phyloP scores from a whole-genome alignment of 164 flowering plant species.

The Vitis amurensis region DNA sequence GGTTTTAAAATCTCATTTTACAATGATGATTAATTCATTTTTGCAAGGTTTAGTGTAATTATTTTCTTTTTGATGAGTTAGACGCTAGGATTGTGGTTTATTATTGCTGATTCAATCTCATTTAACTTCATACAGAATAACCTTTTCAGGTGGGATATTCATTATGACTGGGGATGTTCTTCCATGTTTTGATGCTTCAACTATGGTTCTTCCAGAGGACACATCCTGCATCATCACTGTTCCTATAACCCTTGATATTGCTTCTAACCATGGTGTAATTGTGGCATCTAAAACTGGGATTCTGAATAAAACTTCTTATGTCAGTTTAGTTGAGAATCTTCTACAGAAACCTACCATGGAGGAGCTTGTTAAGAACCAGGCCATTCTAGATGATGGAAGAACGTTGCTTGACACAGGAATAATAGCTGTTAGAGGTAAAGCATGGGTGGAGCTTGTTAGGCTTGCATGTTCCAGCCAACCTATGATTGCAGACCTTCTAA shows the following conservation, averaged over 20 bases:
- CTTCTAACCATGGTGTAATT: slow-evolving; percentile 96
- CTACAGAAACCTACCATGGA: slow-evolving; percentile 81
- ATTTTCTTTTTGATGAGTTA: background rate
- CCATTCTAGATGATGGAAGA: slow-evolving; percentile 90
- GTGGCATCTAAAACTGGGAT: slow-evolving; percentile 67
- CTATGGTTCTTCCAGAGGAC: slow-evolving; percentile 79
- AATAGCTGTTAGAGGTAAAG: slow-evolving; percentile 90
- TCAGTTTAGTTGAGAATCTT: slow-evolving; percentile 76
- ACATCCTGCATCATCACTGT: slow-evolving; percentile 91
- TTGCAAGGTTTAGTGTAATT: background rate
- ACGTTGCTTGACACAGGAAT: slow-evolving; percentile 95
- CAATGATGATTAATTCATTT: background rate
- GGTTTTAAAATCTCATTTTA: too few species aligned
- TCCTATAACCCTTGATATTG: slow-evolving; percentile 93
- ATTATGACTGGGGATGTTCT: slow-evolving; percentile 99
- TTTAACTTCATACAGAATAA: background rate
- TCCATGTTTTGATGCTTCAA: slow-evolving; percentile 92
- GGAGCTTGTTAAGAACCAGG: slow-evolving; percentile 71
- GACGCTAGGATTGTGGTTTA: background rate
- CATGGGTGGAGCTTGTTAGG: slow-evolving; percentile 78
- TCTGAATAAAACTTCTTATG: slow-evolving; percentile 32
- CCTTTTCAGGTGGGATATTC: slow-evolving; percentile 81
- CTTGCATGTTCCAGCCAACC: slow-evolving; percentile 70
- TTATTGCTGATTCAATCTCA: background rate
- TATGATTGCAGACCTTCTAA: slow-evolving; percentile 68